Evolutionary conservation across 2,329 filamentous ascomycete genomes (phyloP), one percentile per base, ranked within the genome.

Genomic region (Juglanconis oblonga): DNA sequence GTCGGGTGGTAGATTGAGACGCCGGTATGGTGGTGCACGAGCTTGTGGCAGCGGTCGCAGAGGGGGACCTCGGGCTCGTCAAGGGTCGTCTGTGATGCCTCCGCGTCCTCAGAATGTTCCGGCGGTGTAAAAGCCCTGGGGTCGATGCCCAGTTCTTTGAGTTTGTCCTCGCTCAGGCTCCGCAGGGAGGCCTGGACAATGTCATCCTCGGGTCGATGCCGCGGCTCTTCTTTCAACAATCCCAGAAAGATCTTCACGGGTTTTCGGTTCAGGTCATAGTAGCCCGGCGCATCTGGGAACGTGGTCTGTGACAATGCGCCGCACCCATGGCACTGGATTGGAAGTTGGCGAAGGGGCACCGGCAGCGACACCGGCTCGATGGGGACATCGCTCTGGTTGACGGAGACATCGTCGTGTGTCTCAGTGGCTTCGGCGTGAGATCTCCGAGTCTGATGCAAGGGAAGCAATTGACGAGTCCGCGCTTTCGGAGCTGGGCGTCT

Each of bases 31-130:
- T 98, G 88, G 72, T 98, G 87, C 29, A 89, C 74, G 32, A 99
- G 80, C 38, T 87, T 82, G 72, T 97, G 92, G 69, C 95, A 99
- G 68, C 95, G 86, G 66, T 95, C 89, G 75, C 95, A 99, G 6
- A 96, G 75, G 1, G 90, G 90, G 3, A 76, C 67, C 58, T 77
- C 77, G 2, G 70, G 63, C 47, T 40, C 35, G 10, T 24, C 11
- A 7, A 14, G n/a, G 14, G 17, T 11, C 29, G 11, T 4, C 29
- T 11, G 8, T 13, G 33, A 4, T 53, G 24, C 14, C 42, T 52
- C 48, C 8, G 10, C 4, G 33, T 36, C n/a, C 17, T n/a, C 24
- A 5, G n/a, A 4, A 29, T 33, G 62, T 58, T n/a, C 57, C 66
- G 67, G 10, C 44, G 71, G 14, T 29, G n/a, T 17, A 55, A 82